Base-by-base conservation (phyloP, 2,329 filamentous ascomycete species). In the Fusarium acutatum region DNA sequence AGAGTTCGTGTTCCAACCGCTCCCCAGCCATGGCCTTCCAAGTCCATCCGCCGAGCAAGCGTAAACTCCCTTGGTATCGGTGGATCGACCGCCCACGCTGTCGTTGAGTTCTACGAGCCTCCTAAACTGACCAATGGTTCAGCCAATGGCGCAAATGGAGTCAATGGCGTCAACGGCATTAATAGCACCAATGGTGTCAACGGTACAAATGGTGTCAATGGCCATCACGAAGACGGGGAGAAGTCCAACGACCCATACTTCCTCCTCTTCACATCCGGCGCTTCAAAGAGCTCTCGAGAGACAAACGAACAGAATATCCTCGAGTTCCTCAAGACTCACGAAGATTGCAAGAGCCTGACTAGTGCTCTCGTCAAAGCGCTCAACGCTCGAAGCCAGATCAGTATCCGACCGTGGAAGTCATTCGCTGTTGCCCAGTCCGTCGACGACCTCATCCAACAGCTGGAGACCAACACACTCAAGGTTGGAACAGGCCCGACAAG, bases 51-150 rank as follows among this genome's bases (percentile, higher is more conserved):
- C 34, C 71, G 78, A 32, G 77, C 73, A 30, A 80, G 77, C 26
- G 72, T 86, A 24, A 77, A 77, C 47, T 77, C 75, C 5, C 73
- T 86, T 62, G 85, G 85, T 5, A 86, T 84, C 30, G 84, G 85
- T 22, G 85, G 85, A 43, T 82, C 82, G 22, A 86, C 86, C 65
- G 82, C 81, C 0, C 85, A 87, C 65, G 78, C 79, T 7, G 82
- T 86, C 20, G 67, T 87, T 53, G 80, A 82, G 56, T 73, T 73
- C 14, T 76, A 76, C 20, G 54, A 75, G 7, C 61, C 74, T 1
- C 58, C 64, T 26, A 54, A 63, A 30, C 3, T 63, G 7, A 54
- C 62, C 8, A 67, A 69, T 11, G 49, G 49, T 2, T 30, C 32
- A 8, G 14, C 30, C 26, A 49, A 72, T 35, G 47, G 41, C 3